Evolutionary conservation across 2,329 filamentous ascomycete species (phyloP).

Genomic region (Epichloe coenophiala): DNA sequence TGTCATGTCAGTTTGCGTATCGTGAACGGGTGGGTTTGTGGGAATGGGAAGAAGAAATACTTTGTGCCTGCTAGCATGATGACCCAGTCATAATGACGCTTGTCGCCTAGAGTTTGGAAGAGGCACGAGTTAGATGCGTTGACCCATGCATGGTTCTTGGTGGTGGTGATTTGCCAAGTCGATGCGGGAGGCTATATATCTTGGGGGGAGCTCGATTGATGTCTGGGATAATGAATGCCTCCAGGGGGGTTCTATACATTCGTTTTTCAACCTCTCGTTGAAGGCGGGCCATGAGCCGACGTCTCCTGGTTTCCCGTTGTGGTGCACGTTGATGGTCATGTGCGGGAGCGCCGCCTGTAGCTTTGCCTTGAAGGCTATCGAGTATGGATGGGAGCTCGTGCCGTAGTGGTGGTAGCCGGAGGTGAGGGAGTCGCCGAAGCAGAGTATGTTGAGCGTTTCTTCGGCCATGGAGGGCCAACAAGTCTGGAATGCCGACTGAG

Average conservation of each 20-base stretch:
- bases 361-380: conserved; percentile 29
- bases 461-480: not conserved
- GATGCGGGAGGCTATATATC: no score
- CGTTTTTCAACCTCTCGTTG: conserved; percentile 16
- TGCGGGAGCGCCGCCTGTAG: conserved; percentile 32
- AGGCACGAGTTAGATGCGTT: no score
- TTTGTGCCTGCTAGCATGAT: conserved; percentile 54
- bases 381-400: conserved; percentile 38
- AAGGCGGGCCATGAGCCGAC: conserved; percentile 25
- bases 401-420: conserved; percentile 36
- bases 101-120: conserved; percentile 8
- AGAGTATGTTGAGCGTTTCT: conserved; percentile 37
- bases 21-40: not conserved
- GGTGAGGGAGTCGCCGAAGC: conserved; percentile 53
- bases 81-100: conserved; percentile 39
- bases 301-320: conserved; percentile 40
- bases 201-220: not conserved
- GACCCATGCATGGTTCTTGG: no score
- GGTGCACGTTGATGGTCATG: conserved; percentile 29
- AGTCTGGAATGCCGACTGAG: no score
- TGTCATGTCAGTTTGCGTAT: not conserved
- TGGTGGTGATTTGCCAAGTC: no score
- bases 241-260: conserved; percentile 16
- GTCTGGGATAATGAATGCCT: not conserved
- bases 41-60: conserved; percentile 13